These are phyloP conservation scores for Erigeron canadensis DNA, from an alignment of 129 eudicot genomes.

Conservation along the genomic window DNA sequence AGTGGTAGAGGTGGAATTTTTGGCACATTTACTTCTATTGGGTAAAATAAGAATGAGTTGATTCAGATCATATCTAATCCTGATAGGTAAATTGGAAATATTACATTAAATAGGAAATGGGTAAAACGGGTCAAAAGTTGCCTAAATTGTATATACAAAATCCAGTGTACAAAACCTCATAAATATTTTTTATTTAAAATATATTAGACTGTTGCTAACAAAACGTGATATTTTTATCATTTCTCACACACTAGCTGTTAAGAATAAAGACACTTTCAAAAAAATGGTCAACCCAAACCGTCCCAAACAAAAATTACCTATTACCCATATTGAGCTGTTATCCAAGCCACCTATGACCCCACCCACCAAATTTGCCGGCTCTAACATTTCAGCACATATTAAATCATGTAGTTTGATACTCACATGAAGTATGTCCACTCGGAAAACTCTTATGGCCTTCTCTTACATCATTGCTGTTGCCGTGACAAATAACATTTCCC, in stretches of 20 bases:
- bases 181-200: background rate
- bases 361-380: background rate
- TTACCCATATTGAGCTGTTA: background rate
- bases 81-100: background rate
- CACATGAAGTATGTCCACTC: slow-evolving; percentile 88
- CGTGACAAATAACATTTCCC: slow-evolving; percentile 85
- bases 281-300: background rate
- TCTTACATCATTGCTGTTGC: slow-evolving; percentile 47
- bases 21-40: background rate
- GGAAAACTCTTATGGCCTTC: slow-evolving; percentile 93
- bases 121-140: background rate
- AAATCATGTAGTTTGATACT: slow-evolving; percentile 23
- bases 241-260: too few species aligned
- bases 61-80: background rate
- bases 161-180: background rate
- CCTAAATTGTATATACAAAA: background rate
- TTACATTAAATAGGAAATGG: background rate
- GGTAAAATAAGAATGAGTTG: background rate
- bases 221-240: too few species aligned
- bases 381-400: background rate
- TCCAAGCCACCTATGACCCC: background rate
- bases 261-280: too few species aligned
- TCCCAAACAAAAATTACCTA: background rate
- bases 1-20: background rate
- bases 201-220: too few species aligned